A percentile compares a stretch with the other conserved stretches of the same genome.
These are phyloP conservation scores for Malbranchea cinnamomea DNA, from an alignment of 2,329 filamentous ascomycete genomes.

Conservation along the genomic window DNA sequence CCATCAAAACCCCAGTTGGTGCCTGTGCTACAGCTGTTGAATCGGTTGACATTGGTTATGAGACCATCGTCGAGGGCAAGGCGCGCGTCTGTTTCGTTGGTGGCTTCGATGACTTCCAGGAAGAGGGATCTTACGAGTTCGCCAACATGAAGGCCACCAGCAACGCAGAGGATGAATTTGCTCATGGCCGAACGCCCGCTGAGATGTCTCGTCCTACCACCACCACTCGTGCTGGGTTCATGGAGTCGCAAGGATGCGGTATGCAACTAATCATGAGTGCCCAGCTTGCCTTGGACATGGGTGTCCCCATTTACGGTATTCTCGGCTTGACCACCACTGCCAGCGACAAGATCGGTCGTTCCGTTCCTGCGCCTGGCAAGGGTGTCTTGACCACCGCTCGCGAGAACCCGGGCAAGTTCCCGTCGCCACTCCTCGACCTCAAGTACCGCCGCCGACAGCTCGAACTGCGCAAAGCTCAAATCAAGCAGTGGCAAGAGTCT, in stretches of 20 bases:
- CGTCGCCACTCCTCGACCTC: conserved; percentile 89
- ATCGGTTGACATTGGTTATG: conserved; percentile 93
- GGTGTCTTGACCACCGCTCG: conserved; percentile 93
- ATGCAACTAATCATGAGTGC: conserved; percentile 98
- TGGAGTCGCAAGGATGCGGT: conserved; percentile 98
- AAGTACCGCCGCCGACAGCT: conserved; percentile 94
- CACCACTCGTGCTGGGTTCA: conserved; percentile 93
- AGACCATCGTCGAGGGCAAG: conserved; percentile 97
- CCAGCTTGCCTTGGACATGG: conserved; percentile 91
- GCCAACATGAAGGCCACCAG: conserved; percentile 99
- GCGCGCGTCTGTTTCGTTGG: conserved; percentile 93
- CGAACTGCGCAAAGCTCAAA: conserved; percentile 81
- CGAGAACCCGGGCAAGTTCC: conserved; percentile 80
- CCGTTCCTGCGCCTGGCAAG: conserved; percentile 88
- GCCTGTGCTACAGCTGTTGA: conserved; percentile 95
- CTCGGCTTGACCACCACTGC: conserved; percentile 87
- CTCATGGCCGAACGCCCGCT: conserved; percentile 80
- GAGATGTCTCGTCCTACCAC: conserved; percentile 98
- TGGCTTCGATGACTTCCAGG: conserved; percentile 98
- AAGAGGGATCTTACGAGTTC: conserved; percentile 98
- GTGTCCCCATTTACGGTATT: conserved; percentile 92
- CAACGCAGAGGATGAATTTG: conserved; percentile 93
- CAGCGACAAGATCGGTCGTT: conserved; percentile 97
- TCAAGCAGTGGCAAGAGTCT: conserved; percentile 92
- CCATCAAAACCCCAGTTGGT: conserved; percentile 96